A percentile compares a stretch with the other conserved stretches of the same genome.
Conservation (phyloP, 2,329 filamentous ascomycete species). For the Hyphodiscus sp. region DNA sequence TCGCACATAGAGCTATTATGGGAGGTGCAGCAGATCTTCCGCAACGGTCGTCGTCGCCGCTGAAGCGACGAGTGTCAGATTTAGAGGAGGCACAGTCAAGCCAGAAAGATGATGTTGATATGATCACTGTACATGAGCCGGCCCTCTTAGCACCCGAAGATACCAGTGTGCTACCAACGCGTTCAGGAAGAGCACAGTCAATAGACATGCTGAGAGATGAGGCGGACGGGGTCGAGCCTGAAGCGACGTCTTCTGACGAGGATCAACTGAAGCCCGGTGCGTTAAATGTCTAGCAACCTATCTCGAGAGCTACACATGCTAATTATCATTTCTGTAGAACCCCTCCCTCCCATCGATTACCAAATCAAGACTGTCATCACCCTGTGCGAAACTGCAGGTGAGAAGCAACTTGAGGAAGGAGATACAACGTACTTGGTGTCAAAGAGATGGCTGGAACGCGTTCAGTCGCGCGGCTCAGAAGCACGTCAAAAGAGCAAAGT, state of each 20-base stretch:
- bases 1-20: slow-evolving; percentile 47
- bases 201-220: slow-evolving; percentile 22
- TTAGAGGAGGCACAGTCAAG: slow-evolving; percentile 23
- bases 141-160: slow-evolving; percentile 9
- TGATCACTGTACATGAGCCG: slow-evolving; percentile 18
- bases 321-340: slow-evolving; percentile 13
- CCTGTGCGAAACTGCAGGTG: slow-evolving; percentile 45
- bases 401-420: slow-evolving; percentile 55
- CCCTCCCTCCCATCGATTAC: slow-evolving; percentile 47
- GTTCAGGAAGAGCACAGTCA: slow-evolving; percentile 13
- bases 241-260: background rate
- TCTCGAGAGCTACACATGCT: background rate
- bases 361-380: slow-evolving; percentile 70
- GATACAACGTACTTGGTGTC: slow-evolving; percentile 74
- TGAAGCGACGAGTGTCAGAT: slow-evolving; percentile 53
- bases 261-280: slow-evolving; percentile 3
- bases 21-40: slow-evolving; percentile 51
- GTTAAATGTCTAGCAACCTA: background rate
- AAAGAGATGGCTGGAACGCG: slow-evolving; percentile 68
- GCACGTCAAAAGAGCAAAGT: slow-evolving; percentile 51
- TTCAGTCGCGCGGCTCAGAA: slow-evolving; percentile 59
- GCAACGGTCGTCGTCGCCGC: slow-evolving; percentile 56
- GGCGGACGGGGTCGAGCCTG: slow-evolving; percentile 1
- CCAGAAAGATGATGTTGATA: slow-evolving; percentile 29
- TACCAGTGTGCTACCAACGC: slow-evolving; percentile 1